phyloP scores from a whole-genome alignment of 1,139 yeast species.

The Geotrichum cucujoidarum region DNA sequence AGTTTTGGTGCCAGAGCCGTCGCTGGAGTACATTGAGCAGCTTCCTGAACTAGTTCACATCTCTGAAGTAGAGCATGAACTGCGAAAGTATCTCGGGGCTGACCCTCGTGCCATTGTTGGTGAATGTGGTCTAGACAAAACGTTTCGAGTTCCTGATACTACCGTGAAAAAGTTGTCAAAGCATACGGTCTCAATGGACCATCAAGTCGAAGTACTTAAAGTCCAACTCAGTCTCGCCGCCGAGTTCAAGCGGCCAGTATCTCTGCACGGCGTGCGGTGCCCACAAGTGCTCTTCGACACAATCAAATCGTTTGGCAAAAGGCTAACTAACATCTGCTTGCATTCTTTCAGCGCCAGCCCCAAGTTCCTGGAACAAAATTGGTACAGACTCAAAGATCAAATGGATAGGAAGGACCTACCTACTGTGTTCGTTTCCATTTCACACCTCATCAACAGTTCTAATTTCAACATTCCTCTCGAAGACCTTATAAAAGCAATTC shows the following conservation, averaged over 20 bases:
- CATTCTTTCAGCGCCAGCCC: slow-evolving; percentile 86
- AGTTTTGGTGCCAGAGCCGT: slow-evolving; percentile 45
- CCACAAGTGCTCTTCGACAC: slow-evolving; percentile 56
- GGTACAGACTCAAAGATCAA: slow-evolving; percentile 41
- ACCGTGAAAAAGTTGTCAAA: slow-evolving; percentile 42
- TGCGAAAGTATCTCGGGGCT: slow-evolving; percentile 32
- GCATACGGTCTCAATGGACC: slow-evolving; percentile 49
- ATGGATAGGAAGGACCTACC: slow-evolving; percentile 17
- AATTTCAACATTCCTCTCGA: slow-evolving; percentile 27
- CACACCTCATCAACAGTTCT: slow-evolving; percentile 53
- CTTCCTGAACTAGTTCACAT: slow-evolving; percentile 63
- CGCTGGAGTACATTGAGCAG: slow-evolving; percentile 40
- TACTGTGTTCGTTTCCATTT: slow-evolving; percentile 49
- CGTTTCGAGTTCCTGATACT: slow-evolving; percentile 59
- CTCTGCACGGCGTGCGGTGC: slow-evolving; percentile 81
- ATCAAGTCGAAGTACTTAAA: slow-evolving; percentile 54
- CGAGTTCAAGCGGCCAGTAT: slow-evolving; percentile 47
- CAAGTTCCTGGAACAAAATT: slow-evolving; percentile 52
- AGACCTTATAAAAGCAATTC: slow-evolving; percentile 35
- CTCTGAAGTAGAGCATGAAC: slow-evolving; percentile 37
- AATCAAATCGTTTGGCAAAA: slow-evolving; percentile 27
- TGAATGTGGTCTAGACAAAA: slow-evolving; percentile 82
- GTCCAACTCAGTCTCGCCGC: slow-evolving; percentile 54
- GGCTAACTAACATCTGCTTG: slow-evolving; percentile 46
- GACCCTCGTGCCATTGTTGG: slow-evolving; percentile 50